Conservation (phyloP, 2,329 filamentous ascomycete species). For the Xylaria sp. region DNA sequence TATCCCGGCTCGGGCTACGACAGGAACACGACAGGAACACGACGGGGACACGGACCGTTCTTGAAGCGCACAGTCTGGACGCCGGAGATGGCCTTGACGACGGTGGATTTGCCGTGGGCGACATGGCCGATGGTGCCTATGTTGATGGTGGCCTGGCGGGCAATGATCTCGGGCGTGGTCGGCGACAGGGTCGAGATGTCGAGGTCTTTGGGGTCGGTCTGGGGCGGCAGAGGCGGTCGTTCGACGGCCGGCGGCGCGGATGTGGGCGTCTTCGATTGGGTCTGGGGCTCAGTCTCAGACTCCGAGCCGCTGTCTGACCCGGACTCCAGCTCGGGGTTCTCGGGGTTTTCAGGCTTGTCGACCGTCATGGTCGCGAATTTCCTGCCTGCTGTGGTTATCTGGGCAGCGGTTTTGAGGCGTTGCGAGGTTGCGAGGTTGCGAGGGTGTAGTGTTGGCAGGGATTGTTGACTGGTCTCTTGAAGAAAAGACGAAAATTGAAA, state of each 20-base stretch:
- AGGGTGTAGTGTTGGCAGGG: background rate
- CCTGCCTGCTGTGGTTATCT: background rate
- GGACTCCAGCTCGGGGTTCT: conserved; percentile 33
- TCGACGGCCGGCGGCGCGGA: conserved; percentile 25
- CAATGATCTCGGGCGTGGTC: conserved; percentile 95
- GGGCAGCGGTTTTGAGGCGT: background rate
- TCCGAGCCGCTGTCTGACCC: conserved; percentile 38
- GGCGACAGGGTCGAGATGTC: conserved; percentile 84
- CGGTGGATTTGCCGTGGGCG: conserved; percentile 98
- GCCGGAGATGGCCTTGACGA: conserved; percentile 98
- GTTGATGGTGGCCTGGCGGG: conserved; percentile 97
- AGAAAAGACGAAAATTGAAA: conserved; percentile 24
- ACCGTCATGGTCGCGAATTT: conserved; percentile 35
- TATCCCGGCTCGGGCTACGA: background rate
- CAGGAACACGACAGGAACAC: background rate
- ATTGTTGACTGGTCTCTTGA: background rate
- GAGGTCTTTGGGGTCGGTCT: conserved; percentile 91
- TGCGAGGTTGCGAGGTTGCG: background rate
- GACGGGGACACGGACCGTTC: conserved; percentile 64
- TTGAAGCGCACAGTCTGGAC: conserved; percentile 99
- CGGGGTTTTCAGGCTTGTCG: conserved; percentile 35
- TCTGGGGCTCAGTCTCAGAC: conserved; percentile 34
- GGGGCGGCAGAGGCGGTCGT: conserved; percentile 68
- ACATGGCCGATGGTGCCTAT: conserved; percentile 98
- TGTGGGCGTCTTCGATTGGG: conserved; percentile 20